Percentiles rank a stretch among this genome's conserved stretches.
phyloP scores from a whole-genome alignment of 805 yeast genomes.

The Teunomyces cretensis region DNA sequence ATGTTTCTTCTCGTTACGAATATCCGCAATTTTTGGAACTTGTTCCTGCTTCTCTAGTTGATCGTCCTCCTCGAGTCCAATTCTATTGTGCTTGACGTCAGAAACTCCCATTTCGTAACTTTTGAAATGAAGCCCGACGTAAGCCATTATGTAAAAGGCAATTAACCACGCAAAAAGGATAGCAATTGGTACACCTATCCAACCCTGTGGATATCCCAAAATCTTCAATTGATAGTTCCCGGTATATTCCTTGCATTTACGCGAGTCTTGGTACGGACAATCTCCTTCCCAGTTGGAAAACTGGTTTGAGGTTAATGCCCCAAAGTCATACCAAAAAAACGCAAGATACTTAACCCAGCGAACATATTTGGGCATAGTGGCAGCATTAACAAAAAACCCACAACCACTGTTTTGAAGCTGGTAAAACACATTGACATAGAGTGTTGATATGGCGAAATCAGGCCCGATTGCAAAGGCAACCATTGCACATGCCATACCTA shows the following conservation, averaged over 20 bases:
- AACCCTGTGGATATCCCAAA: slow-evolving; percentile 22
- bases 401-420: slow-evolving; percentile 76
- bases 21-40: neutral
- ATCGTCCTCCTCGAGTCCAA: slow-evolving; percentile 16
- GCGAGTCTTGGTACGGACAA: slow-evolving; percentile 38
- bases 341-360: slow-evolving; percentile 81
- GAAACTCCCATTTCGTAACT: slow-evolving; percentile 24
- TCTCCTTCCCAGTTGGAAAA: slow-evolving; percentile 62
- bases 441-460: slow-evolving; percentile 60
- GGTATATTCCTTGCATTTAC: slow-evolving; percentile 18
- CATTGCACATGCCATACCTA: slow-evolving; percentile 56
- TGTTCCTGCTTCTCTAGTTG: slow-evolving; percentile 6
- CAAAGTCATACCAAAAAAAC: slow-evolving; percentile 77
- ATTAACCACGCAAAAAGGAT: slow-evolving; percentile 19
- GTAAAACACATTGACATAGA: slow-evolving; percentile 61
- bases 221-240: slow-evolving; percentile 21
- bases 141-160: slow-evolving; percentile 17
- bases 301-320: slow-evolving; percentile 63
- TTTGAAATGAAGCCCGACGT: slow-evolving; percentile 14
- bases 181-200: slow-evolving; percentile 24
- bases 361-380: slow-evolving; percentile 78
- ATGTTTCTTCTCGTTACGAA: slow-evolving; percentile 7
- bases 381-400: slow-evolving; percentile 76
- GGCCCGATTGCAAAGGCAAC: slow-evolving; percentile 54
- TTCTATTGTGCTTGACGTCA: slow-evolving; percentile 18